Evolutionary conservation across 164 flowering plant species (phyloP), one percentile per base, ranked within the genome.

Genomic region (Malania oleifera): DNA sequence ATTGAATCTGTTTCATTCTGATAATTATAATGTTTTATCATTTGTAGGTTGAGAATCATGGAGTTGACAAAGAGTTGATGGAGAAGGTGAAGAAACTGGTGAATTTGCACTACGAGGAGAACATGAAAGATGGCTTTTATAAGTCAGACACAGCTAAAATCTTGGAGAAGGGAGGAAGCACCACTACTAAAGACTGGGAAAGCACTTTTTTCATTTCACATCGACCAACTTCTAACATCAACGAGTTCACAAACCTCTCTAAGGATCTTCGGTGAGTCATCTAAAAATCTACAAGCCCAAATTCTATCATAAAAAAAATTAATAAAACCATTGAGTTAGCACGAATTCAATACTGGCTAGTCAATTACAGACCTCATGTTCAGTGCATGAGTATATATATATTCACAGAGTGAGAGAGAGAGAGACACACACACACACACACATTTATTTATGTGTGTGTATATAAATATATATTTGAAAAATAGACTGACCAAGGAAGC

Each of bases 21-120:
- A 5, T 31, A 41, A 47, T 44, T 6, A 41, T 15, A 5, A 15
- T 40, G 39, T n/a, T 23, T 31, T 46, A 24, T 20, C 50, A 17
- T 59, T 27, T 74, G 70, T 84, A 86, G 91, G 66, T 86, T 40
- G 75, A 74, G 56, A 89, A 86, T 68, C 93, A 89, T 75, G 84
- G 86, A 19, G 57, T 89, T 35, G 77, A 81, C 57, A 74, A 62
- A 13, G 68, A 69, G 48, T 49, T 84, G 73, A 78, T 77, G 89
- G 80, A 80, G 56, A 80, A 77, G 59, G 80, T 86, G 71, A 84
- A 86, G 73, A 41, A 56, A n/a, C 29, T 77, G 45, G 73, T 81
- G 41, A 89, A 86, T 39, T 24, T 29, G 54, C 82, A 86, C 68
- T 84, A 78, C 61, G 89, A 82, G 55, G 72, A 81, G 37, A 65